A percentile compares a stretch with the other conserved stretches of the same genome.
These are phyloP conservation scores for Fraxinus pennsylvanica DNA, from an alignment of 257 asterid genomes.

Conservation along the genomic window DNA sequence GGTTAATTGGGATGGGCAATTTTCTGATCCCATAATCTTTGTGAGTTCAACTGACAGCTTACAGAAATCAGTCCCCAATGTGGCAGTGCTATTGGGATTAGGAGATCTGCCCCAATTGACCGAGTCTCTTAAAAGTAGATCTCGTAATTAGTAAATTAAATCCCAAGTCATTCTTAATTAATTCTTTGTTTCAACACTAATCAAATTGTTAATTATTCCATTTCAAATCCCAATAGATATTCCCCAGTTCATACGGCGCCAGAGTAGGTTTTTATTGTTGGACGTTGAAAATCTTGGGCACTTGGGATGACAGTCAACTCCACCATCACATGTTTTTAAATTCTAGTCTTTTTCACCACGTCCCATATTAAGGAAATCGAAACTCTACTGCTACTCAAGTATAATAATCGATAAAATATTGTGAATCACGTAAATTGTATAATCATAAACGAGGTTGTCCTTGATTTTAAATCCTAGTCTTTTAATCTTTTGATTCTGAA, in stretches of 20 bases:
- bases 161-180: constrained; percentile 19
- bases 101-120: constrained; percentile 24
- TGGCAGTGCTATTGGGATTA: constrained; percentile 20
- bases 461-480: no score
- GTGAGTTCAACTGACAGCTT: constrained; percentile 28
- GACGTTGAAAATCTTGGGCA: constrained; percentile 32
- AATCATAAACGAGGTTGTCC: no score
- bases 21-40: constrained; percentile 33
- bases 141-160: constrained; percentile 35
- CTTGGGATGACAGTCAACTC: constrained; percentile 31
- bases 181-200: constrained; percentile 30
- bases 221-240: constrained; percentile 38
- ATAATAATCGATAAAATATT: no score
- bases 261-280: constrained; percentile 42
- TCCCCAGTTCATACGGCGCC: constrained; percentile 56
- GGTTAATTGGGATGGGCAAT: background rate
- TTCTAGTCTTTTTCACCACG: background rate
- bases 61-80: constrained; percentile 30
- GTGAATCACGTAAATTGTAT: no score
- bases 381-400: no score
- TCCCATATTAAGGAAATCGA: no score
- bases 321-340: background rate
- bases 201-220: constrained; percentile 2
- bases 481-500: background rate
- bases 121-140: constrained; percentile 30